phyloP scores from a whole-genome alignment of 164 flowering plant genomes.

The Chimonanthus salicifolius region DNA sequence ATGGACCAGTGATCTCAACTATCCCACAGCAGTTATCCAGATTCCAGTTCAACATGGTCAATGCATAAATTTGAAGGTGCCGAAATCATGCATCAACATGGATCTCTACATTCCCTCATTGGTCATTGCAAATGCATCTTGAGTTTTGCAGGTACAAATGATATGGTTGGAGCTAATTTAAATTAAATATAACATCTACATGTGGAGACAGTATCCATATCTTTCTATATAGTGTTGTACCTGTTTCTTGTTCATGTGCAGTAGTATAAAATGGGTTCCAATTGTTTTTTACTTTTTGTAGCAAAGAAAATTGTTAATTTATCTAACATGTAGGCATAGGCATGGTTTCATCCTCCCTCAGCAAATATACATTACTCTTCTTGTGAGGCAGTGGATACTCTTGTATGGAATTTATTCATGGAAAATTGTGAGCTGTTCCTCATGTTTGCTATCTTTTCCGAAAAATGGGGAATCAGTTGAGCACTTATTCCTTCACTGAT shows the following conservation, averaged over 20 bases:
- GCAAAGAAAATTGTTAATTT: too few species aligned
- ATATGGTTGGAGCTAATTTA: constrained; percentile 7
- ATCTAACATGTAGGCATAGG: too few species aligned
- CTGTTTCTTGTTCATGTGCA: background rate
- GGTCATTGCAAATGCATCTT: constrained; percentile 1
- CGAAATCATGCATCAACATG: background rate
- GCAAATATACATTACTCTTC: too few species aligned
- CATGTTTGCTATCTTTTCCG: too few species aligned
- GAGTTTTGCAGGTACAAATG: constrained; percentile 17
- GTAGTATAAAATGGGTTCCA: background rate
- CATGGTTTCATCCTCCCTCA: too few species aligned
- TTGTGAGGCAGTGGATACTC: too few species aligned
- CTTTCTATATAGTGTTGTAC: background rate
- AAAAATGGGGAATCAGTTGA: too few species aligned
- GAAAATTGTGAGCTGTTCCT: too few species aligned
- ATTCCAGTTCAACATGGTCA: constrained; percentile 89
- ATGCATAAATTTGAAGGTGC: constrained; percentile 23
- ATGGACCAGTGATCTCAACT: constrained; percentile 93
- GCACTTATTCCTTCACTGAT: too few species aligned
- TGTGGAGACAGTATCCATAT: background rate
- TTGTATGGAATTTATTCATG: too few species aligned
- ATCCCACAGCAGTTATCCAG: constrained; percentile 92
- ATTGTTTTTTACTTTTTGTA: too few species aligned
- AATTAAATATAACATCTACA: background rate
- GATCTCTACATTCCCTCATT: background rate